phyloP scores from a whole-genome alignment of 768 basidiomycete genomes.

The Lentinula sp. region DNA sequence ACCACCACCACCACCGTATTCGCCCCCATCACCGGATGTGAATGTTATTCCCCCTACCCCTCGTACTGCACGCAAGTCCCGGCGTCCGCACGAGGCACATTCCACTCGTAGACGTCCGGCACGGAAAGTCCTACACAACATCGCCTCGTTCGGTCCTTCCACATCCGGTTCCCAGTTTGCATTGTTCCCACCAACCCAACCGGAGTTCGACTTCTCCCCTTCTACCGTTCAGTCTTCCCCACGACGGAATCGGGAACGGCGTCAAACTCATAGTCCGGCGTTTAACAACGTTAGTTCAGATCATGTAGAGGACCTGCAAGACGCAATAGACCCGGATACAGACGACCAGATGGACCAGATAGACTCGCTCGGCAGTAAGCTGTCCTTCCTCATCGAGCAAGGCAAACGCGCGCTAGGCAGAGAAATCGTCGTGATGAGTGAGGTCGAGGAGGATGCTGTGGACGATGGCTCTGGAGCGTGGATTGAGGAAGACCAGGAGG shows the following conservation, averaged over 20 bases:
- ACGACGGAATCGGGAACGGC: conserved; percentile 11
- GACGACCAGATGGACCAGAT: conserved; percentile 37
- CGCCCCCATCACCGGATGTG: conserved; percentile 10
- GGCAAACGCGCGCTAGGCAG: conserved; percentile 70
- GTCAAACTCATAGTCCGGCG: conserved; percentile 25
- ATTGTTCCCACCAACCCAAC: conserved; percentile 24
- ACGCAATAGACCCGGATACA: neutral
- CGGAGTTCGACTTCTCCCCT: conserved; percentile 39
- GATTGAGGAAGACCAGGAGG: conserved; percentile 55
- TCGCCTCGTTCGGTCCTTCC: conserved; percentile 6
- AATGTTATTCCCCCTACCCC: conserved; percentile 47
- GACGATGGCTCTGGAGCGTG: conserved; percentile 73
- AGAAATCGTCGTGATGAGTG: conserved; percentile 78
- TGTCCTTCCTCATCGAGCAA: conserved; percentile 67
- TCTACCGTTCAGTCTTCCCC: neutral
- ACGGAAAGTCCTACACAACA: conserved; percentile 1
- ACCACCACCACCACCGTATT: conserved; percentile 18
- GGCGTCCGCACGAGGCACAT: conserved; percentile 3
- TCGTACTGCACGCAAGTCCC: conserved; percentile 15
- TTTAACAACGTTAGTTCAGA: conserved; percentile 39
- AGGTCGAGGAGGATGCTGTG: conserved; percentile 65
- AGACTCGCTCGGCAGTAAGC: conserved; percentile 77
- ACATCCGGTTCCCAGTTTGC: conserved; percentile 10
- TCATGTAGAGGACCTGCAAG: neutral
- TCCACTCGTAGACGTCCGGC: conserved; percentile 8